phyloP scores from a whole-genome alignment of 176 grass and related monocot genomes.

The Triticum timopheevii region DNA sequence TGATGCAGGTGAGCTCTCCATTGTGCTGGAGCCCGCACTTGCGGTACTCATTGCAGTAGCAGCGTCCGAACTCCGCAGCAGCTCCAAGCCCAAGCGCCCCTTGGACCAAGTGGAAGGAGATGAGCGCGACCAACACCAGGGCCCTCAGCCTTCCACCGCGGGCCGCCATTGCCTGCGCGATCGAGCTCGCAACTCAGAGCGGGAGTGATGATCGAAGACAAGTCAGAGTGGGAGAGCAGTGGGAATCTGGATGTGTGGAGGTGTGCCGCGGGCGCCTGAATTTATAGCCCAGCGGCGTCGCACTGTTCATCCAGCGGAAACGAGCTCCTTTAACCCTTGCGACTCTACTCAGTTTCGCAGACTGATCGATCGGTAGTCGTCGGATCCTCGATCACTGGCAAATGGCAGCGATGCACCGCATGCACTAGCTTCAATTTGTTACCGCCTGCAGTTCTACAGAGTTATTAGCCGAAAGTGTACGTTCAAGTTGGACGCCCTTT shows the following conservation, averaged over 20 bases:
- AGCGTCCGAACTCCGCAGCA: background rate
- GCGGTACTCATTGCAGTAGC: background rate
- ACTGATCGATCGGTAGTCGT: too few species aligned
- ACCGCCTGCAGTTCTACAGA: background rate
- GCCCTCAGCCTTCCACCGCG: background rate
- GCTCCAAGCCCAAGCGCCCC: background rate
- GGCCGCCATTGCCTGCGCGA: background rate
- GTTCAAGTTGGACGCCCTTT: too few species aligned
- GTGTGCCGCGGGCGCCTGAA: background rate
- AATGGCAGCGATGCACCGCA: too few species aligned
- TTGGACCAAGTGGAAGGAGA: background rate
- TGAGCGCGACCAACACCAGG: background rate
- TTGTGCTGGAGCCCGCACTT: too few species aligned
- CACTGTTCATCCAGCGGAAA: background rate
- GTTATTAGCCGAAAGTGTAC: too few species aligned
- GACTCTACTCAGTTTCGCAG: too few species aligned
- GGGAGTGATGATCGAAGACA: too few species aligned
- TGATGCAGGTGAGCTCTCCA: too few species aligned
- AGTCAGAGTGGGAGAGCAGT: too few species aligned
- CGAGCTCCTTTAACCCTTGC: too few species aligned
- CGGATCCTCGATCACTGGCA: too few species aligned
- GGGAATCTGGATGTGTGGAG: background rate
- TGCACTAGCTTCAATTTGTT: background rate
- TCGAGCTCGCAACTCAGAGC: too few species aligned
- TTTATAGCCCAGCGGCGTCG: background rate